Conservation (phyloP, 129 eudicot genomes). For the Ambrosia artemisiifolia region DNA sequence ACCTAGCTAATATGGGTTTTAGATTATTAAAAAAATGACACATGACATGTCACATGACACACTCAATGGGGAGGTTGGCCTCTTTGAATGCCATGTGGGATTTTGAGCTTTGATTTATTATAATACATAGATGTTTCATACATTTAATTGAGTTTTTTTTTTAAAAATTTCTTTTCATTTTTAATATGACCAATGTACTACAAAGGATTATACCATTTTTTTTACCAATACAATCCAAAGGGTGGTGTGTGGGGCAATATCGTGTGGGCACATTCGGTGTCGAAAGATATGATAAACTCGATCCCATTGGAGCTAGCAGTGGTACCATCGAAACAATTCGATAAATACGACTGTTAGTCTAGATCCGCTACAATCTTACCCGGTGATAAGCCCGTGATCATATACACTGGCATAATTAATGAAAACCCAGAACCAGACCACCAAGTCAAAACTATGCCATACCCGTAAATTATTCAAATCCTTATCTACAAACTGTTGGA, state of each 20-base stretch:
- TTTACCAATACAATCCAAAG: conserved; percentile 72
- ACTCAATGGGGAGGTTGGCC: too few species aligned
- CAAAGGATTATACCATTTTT: conserved; percentile 59
- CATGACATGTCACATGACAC: too few species aligned
- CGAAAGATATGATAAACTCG: conserved; percentile 69
- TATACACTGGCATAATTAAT: conserved; percentile 50
- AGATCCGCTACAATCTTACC: conserved; percentile 67
- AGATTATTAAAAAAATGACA: too few species aligned
- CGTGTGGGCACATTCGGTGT: conserved; percentile 75
- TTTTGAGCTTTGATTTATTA: too few species aligned
- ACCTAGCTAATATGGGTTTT: too few species aligned
- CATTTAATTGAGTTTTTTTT: not conserved
- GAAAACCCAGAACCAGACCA: conserved; percentile 21
- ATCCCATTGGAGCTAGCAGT: conserved; percentile 42
- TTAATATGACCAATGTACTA: conserved; percentile 56
- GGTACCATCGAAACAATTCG: conserved; percentile 51
- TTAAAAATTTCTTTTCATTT: not conserved
- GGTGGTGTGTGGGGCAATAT: conserved; percentile 67
- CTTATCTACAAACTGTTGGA: conserved; percentile 40
- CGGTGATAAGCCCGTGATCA: conserved; percentile 46
- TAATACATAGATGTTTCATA: too few species aligned
- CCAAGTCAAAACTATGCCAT: conserved; percentile 59
- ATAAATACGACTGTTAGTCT: conserved; percentile 63
- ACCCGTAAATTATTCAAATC: conserved; percentile 58
- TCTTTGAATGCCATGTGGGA: too few species aligned